Conservation (phyloP, 148 eudicot species). For the Vaccinium myrtillus region DNA sequence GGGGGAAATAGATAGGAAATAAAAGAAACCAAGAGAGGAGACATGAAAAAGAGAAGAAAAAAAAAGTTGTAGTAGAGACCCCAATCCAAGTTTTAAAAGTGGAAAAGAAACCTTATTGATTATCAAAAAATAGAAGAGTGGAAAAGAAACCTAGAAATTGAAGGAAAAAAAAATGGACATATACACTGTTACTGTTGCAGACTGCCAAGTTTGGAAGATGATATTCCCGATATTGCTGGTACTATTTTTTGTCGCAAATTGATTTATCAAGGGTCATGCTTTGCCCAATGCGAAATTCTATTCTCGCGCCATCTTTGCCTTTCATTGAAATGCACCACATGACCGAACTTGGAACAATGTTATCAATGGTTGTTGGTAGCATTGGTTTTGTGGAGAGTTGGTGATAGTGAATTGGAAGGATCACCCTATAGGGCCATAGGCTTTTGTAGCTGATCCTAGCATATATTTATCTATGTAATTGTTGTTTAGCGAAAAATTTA, state of each 20-base stretch:
- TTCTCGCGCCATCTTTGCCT: neutral
- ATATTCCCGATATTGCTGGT: neutral
- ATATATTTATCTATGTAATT: neutral
- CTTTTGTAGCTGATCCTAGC: neutral
- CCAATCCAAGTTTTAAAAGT: neutral
- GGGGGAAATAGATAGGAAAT: neutral
- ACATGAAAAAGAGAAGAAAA: neutral
- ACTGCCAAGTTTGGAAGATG: neutral
- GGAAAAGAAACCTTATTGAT: constrained; percentile 6
- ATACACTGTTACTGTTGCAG: neutral
- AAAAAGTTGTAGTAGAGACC: neutral
- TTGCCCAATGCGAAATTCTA: neutral
- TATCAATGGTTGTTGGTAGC: neutral
- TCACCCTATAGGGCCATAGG: neutral
- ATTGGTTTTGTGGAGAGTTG: neutral
- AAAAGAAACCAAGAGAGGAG: neutral
- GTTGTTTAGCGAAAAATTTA: neutral
- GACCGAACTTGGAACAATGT: neutral
- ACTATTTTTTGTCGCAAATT: neutral
- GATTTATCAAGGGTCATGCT: neutral
- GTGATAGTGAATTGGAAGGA: neutral
- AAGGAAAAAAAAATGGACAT: no score
- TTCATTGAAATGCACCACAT: neutral
- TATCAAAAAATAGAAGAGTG: neutral
- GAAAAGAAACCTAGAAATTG: neutral